Evolutionary conservation across 495 filamentous ascomycete species (phyloP), one percentile per base, ranked within the genome.

Genomic region (Neurospora hispaniola): DNA sequence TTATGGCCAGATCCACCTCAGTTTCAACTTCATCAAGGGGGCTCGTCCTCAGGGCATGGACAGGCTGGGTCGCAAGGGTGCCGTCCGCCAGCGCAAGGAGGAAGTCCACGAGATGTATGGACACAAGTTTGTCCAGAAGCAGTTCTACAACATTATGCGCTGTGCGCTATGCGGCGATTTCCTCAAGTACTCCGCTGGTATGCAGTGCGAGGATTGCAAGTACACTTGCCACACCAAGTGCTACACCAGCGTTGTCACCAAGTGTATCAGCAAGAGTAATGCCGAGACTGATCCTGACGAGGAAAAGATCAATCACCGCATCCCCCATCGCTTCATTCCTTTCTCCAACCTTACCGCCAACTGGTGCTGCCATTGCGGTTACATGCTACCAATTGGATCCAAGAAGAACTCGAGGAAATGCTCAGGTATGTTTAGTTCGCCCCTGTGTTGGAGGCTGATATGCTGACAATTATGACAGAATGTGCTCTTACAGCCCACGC

Each of bases 61-160:
- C 78, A 86, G 93, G 71, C 89, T 99, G 69, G 92, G 93, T 75
- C 93, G 96, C 75, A 96, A 97, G 84, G 96, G 96, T 81, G 96
- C 96, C 71, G 94, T 99, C 77, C 92, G 96, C 48, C 94, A 98
- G 81, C 91, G 92, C 77, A 98, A 98, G 84, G 96, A 99, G 82
- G 94, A 97, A 76, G 90, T 98, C 14, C 92, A 97, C 83, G 96
- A 98, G 82, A 95, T 97, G 86, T 97, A 97, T 79, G 96, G 96
- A 41, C 96, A 99, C 90, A 98, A 98, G 84, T 99, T 99, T 76
- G 89, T 98, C 69, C 90, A 92, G 76, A 94, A 97, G 82, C 95
- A 97, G 81, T 99, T 98, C 84, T 99, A 98, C 90, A 98, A 98
- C 85, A 97, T 99, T 81, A 99, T 99, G 96, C 96, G 96, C 76